Evolutionary conservation across 306 rosid genomes (phyloP).

Genomic region (Betula pendula): DNA sequence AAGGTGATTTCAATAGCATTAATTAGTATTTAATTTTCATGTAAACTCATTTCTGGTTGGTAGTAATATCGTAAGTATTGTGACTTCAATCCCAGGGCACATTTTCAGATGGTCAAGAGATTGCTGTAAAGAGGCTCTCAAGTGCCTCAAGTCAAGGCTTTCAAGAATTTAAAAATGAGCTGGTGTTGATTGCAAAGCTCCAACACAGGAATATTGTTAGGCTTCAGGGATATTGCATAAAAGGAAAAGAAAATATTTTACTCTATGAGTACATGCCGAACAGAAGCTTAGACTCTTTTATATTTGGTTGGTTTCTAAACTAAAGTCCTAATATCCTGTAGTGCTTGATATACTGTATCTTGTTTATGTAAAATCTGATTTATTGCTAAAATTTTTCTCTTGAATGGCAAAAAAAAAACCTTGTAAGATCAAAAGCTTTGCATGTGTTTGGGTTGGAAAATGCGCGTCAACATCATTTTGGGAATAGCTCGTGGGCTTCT

Average conservation of each 20-base stretch:
- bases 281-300: no score
- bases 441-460: constrained; percentile 38
- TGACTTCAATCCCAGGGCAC: constrained; percentile 41
- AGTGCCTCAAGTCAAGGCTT: constrained; percentile 48
- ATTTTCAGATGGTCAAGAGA: constrained; percentile 32
- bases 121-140: constrained; percentile 52
- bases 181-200: constrained; percentile 47
- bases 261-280: no score
- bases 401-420: neutral
- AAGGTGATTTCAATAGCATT: constrained; percentile 30
- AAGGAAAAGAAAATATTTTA: no score
- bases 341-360: neutral
- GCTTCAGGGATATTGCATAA: no score
- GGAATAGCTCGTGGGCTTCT: constrained; percentile 32
- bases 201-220: constrained; percentile 51
- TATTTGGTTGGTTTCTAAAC: constrained; percentile 43
- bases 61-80: neutral
- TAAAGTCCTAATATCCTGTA: neutral
- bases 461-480: constrained; percentile 39
- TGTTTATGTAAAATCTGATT: no score
- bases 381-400: neutral
- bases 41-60: neutral
- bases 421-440: constrained; percentile 26
- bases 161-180: constrained; percentile 49
- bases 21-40: neutral